Percentiles rank a stretch among this genome's conserved stretches.
phyloP scores from a whole-genome alignment of 2,329 filamentous ascomycete species.

The Hirsutella thompsonii region DNA sequence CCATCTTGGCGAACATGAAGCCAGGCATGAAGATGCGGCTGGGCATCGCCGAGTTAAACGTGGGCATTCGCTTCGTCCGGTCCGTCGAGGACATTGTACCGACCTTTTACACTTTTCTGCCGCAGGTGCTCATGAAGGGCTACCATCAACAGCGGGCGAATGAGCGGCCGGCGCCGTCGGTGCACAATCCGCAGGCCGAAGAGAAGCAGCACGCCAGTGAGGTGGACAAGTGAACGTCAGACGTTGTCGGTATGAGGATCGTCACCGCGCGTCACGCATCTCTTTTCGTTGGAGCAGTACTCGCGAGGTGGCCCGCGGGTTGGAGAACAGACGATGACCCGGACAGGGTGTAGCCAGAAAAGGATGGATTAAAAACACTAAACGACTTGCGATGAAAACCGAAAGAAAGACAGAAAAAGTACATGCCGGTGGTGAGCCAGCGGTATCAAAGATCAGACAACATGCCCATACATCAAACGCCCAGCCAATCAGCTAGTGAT shows the following conservation, averaged over 20 bases:
- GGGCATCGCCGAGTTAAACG: conserved; percentile 42
- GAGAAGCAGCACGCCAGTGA: conserved; percentile 14
- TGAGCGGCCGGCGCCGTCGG: conserved; percentile 31
- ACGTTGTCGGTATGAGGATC: too few species aligned
- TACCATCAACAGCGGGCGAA: conserved; percentile 45
- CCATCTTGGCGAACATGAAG: conserved; percentile 37
- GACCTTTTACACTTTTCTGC: conserved; percentile 51
- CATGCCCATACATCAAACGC: not conserved
- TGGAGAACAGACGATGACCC: too few species aligned
- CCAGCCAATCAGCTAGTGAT: not conserved
- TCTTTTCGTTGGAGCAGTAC: too few species aligned
- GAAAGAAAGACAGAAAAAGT: not conserved
- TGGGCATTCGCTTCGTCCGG: conserved; percentile 55
- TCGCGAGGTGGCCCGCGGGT: too few species aligned
- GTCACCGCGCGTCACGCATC: too few species aligned
- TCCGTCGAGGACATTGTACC: conserved; percentile 39
- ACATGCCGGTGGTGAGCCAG: not conserved
- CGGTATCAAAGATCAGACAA: not conserved
- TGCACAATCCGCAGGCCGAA: conserved; percentile 18
- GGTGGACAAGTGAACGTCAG: too few species aligned
- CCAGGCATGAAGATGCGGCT: conserved; percentile 52
- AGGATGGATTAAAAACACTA: too few species aligned
- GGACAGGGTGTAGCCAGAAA: too few species aligned
- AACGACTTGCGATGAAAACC: too few species aligned
- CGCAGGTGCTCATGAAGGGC: conserved; percentile 54